phyloP scores from a whole-genome alignment of 2,329 filamentous ascomycete genomes.

The Hirsutella minnesotensis region DNA sequence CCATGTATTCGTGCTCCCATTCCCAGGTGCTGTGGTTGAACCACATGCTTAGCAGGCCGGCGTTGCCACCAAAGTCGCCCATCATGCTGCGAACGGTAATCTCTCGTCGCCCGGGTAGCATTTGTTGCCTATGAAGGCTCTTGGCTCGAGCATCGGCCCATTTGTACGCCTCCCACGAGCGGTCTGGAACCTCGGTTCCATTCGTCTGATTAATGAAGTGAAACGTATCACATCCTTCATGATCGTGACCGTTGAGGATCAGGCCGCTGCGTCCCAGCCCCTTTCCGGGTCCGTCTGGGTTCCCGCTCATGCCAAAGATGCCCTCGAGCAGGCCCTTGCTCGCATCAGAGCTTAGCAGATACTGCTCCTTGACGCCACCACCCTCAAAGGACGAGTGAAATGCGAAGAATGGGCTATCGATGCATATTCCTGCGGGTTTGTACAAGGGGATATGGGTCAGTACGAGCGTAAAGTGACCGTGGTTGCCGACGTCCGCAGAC shows the following conservation, averaged over 20 bases:
- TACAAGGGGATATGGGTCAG: constrained; percentile 88
- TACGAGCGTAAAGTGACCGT: constrained; percentile 65
- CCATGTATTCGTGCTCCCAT: constrained; percentile 74
- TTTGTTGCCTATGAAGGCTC: constrained; percentile 27
- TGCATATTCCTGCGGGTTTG: constrained; percentile 71
- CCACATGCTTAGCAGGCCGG: constrained; percentile 79
- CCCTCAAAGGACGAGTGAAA: constrained; percentile 57
- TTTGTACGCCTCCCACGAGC: constrained; percentile 36
- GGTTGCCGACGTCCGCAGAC: constrained; percentile 46
- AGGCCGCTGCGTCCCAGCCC: constrained; percentile 64
- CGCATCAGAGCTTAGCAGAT: constrained; percentile 66
- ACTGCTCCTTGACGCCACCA: constrained; percentile 79
- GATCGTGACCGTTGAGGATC: constrained; percentile 87
- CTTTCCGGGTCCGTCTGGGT: constrained; percentile 40
- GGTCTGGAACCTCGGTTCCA: constrained; percentile 24
- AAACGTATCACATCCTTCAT: constrained; percentile 83
- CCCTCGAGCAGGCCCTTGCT: constrained; percentile 71
- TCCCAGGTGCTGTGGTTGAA: constrained; percentile 61
- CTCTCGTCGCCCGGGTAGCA: constrained; percentile 61
- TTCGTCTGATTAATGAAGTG: constrained; percentile 64
- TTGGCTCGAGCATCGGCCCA: constrained; percentile 33
- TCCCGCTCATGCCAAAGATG: constrained; percentile 65
- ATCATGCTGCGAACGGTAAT: constrained; percentile 97
- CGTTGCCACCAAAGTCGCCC: constrained; percentile 90
- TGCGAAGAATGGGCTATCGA: constrained; percentile 71